phyloP scores from a whole-genome alignment of 768 basidiomycete species.

The Collybia sp. region DNA sequence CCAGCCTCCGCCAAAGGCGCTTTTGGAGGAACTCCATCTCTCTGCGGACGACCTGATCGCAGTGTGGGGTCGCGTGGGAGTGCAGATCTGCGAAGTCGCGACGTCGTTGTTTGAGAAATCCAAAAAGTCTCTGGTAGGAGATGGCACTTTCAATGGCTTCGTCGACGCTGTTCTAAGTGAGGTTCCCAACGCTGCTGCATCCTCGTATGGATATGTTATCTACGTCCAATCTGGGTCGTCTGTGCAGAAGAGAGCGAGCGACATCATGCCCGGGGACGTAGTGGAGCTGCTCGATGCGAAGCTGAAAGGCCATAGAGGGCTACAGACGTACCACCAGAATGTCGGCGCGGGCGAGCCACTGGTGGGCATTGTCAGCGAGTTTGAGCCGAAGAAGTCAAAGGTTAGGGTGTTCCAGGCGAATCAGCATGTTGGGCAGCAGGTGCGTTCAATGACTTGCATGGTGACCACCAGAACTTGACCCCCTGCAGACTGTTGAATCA shows the following conservation, averaged over 20 bases:
- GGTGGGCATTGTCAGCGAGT: slow-evolving; percentile 75
- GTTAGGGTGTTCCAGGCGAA: slow-evolving; percentile 83
- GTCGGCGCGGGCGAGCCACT: slow-evolving; percentile 50
- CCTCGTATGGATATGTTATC: slow-evolving; percentile 66
- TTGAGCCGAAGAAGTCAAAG: slow-evolving; percentile 85
- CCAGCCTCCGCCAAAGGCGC: slow-evolving; percentile 11
- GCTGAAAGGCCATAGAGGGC: slow-evolving; percentile 74
- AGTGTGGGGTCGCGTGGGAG: slow-evolving; percentile 71
- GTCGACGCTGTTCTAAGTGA: slow-evolving; percentile 60
- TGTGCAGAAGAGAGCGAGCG: slow-evolving; percentile 71
- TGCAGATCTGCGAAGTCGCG: slow-evolving; percentile 69
- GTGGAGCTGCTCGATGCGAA: slow-evolving; percentile 70
- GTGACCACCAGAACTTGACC: background rate
- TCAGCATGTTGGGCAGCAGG: slow-evolving; percentile 80
- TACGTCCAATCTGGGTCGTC: slow-evolving; percentile 64
- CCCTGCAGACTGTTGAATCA: slow-evolving; percentile 52
- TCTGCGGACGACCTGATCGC: slow-evolving; percentile 64
- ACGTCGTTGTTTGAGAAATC: slow-evolving; percentile 66
- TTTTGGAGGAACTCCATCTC: slow-evolving; percentile 29
- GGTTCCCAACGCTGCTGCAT: slow-evolving; percentile 57
- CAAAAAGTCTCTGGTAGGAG: slow-evolving; percentile 74
- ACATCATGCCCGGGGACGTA: slow-evolving; percentile 86
- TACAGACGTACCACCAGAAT: slow-evolving; percentile 67
- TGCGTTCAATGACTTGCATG: slow-evolving; percentile 28
- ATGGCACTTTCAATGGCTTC: slow-evolving; percentile 82